A percentile compares a stretch with the other conserved stretches of the same genome.
Conservation (phyloP, 2,329 filamentous ascomycete species). For the Setomelanomma holmii region DNA sequence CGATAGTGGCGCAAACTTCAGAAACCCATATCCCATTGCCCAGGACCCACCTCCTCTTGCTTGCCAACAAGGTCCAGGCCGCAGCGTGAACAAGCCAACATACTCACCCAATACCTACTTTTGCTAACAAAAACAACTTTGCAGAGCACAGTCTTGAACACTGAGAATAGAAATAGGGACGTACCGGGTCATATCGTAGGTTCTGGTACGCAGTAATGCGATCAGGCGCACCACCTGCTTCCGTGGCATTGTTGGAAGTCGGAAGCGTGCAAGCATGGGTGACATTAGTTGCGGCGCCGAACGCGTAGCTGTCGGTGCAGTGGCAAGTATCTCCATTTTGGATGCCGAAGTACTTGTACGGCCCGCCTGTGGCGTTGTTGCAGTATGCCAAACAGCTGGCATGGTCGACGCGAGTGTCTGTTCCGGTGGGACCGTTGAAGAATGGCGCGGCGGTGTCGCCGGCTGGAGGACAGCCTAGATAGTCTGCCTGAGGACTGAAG, state of each 20-base stretch:
- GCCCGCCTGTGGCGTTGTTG: background rate
- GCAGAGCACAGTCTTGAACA: slow-evolving; percentile 15
- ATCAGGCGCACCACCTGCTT: background rate
- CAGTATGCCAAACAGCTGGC: background rate
- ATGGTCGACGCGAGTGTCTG: background rate
- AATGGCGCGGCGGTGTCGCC: background rate
- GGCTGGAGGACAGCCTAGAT: background rate
- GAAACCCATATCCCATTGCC: no score
- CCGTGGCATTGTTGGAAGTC: background rate
- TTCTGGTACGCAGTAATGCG: background rate
- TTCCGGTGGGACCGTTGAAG: background rate
- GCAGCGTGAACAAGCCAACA: no score
- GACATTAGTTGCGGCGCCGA: background rate
- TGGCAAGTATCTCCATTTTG: background rate
- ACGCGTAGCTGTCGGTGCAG: slow-evolving; percentile 3
- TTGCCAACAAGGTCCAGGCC: no score
- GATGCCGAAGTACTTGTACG: slow-evolving; percentile 7
- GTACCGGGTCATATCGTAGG: background rate
- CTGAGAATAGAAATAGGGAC: background rate
- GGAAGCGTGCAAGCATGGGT: background rate
- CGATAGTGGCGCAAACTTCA: no score
- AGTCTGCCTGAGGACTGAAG: background rate
- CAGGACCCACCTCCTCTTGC: no score
- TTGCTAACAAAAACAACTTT: background rate
- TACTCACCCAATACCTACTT: background rate